Evolutionary conservation across 1,139 yeast species (phyloP).

Genomic region (Nadsonia commutata): DNA sequence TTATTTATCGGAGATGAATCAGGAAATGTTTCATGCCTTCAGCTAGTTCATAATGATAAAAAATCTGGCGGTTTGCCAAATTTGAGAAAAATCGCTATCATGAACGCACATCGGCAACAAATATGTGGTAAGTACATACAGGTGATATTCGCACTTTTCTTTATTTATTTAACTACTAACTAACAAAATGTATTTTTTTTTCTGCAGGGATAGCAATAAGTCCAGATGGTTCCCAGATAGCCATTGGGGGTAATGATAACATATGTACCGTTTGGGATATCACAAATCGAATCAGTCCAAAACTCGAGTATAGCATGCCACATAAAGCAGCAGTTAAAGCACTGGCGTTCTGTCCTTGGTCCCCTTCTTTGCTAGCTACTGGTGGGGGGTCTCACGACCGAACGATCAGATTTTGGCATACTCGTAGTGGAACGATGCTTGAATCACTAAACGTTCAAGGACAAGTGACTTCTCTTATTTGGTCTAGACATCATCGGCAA

Average conservation of each 20-base stretch:
- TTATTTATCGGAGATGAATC: conserved; percentile 56
- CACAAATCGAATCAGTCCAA: conserved; percentile 8
- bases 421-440: conserved; percentile 56
- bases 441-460: conserved; percentile 41
- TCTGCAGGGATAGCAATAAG: conserved; percentile 19
- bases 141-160: too few species aligned
- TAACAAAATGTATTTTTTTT: too few species aligned
- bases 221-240: conserved; percentile 16
- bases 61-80: conserved; percentile 1
- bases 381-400: conserved; percentile 94
- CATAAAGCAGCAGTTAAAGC: conserved; percentile 39
- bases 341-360: conserved; percentile 57
- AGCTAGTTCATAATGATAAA: too few species aligned
- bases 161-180: too few species aligned
- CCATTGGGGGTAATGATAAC: conserved; percentile 23
- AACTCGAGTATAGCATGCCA: conserved; percentile 14
- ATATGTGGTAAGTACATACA: conserved; percentile 15
- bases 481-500: conserved; percentile 55
- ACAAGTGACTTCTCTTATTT: conserved; percentile 64
- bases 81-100: conserved; percentile 3
- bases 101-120: conserved; percentile 16
- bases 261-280: conserved; percentile 20
- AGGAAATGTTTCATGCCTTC: conserved; percentile 43
- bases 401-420: conserved; percentile 71
- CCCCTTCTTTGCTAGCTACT: conserved; percentile 46